phyloP scores from a whole-genome alignment of 164 flowering plant genomes.

The Macadamia tetraphylla region DNA sequence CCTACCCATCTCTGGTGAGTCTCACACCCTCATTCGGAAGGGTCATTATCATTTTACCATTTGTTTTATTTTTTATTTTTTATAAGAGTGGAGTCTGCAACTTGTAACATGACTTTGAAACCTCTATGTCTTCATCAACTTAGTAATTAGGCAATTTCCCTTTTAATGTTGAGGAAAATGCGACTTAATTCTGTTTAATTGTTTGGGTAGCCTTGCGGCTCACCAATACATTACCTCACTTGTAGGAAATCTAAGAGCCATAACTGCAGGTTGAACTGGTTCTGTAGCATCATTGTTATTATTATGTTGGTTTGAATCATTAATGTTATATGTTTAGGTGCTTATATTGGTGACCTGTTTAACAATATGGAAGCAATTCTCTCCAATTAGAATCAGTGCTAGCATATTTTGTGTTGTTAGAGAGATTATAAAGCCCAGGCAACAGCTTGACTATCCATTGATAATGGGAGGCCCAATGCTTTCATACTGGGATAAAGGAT shows the following conservation, averaged over 20 bases:
- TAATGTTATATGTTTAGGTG: too few species aligned
- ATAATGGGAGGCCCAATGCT: too few species aligned
- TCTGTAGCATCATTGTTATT: background rate
- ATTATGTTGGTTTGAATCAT: too few species aligned
- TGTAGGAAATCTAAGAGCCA: background rate
- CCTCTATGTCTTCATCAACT: background rate
- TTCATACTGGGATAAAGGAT: too few species aligned
- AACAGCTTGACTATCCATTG: too few species aligned
- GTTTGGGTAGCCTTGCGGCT: background rate
- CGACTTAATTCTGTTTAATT: too few species aligned
- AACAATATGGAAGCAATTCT: too few species aligned
- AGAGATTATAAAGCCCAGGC: too few species aligned
- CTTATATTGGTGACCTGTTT: too few species aligned
- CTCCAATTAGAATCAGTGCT: too few species aligned
- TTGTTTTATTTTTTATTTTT: background rate
- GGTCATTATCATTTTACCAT: background rate
- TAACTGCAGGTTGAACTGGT: background rate
- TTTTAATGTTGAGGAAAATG: too few species aligned
- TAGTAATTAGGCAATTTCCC: background rate
- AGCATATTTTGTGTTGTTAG: too few species aligned
- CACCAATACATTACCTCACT: background rate
- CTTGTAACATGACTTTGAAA: background rate
- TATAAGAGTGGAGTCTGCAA: background rate
- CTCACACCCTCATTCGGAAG: background rate
- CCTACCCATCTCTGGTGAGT: constrained; percentile 86